Evolutionary conservation across 805 yeast genomes (phyloP), one percentile per base, ranked within the genome.

Genomic region (Brettanomyces bruxellensis): DNA sequence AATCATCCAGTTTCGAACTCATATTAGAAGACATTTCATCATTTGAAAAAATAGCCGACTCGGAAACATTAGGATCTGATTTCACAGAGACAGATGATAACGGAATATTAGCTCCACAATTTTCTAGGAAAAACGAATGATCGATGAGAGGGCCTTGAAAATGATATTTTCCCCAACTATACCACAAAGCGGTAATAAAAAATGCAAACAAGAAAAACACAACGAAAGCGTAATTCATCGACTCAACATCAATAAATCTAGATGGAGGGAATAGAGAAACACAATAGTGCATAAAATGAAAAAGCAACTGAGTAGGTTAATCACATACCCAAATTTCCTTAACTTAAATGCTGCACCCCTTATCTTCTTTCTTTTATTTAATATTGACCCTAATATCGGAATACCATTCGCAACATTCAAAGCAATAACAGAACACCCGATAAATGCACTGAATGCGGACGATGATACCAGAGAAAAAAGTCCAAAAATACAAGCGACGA

Each of bases 381-480:
- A 57, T 57, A 85, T 57, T 3, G 79, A 74, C n/a, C 81, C 70
- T 0, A 81, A 53, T 25, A 86, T 80, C 2, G 95, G 95, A 13
- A 86, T 78, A 3, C 88, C 80, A 50, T 87, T 83, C 2, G 93
- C 87, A 30, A 84, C 69, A 43, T 88, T 81, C 48, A 86, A 66
- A 3, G 88, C 75, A 22, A 86, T 73, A 3, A 87, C 93, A 8
- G 91, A 81, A 14, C 90, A 81, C 0, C 95, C 93, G 67, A 86
- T 78, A 61, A 86, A 86, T 3, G 95, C 89, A 61, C 83, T 83
- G 62, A 86, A 83, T 0, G 93, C 89, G 6, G 89, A 76, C 4
- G 79, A 68, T 0, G 91, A 83, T 1, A 86, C 62, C 40, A 86
- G 64, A 3, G 90, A 83, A 38, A 86, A 67, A 6, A 81, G 60